Percentiles rank a stretch among this genome's conserved stretches.
Conservation (phyloP, 305 asterid genomes). For the Fraxinus albicans region DNA sequence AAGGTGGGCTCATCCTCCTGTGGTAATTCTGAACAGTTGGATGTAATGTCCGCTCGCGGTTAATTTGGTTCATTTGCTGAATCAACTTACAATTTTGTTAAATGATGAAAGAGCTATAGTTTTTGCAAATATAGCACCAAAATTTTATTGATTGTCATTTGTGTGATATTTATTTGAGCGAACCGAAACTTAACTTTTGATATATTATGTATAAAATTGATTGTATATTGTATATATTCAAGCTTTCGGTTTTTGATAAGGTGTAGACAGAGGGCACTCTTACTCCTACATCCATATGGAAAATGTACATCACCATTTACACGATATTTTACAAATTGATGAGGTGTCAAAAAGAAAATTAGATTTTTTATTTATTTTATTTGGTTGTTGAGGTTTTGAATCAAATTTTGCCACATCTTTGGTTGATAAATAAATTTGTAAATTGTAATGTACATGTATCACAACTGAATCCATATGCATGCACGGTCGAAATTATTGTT, state of each 20-base stretch:
- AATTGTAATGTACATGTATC: no score
- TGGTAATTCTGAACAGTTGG: constrained; percentile 42
- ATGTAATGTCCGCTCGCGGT: constrained; percentile 84
- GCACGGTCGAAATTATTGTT: background rate
- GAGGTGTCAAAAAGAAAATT: no score
- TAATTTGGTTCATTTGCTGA: constrained; percentile 24
- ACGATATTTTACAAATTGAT: no score
- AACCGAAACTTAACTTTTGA: background rate
- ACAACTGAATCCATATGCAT: no score
- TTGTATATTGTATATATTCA: background rate
- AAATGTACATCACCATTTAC: no score
- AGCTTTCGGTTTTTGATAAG: background rate
- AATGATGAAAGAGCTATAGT: constrained; percentile 10
- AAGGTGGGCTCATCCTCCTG: constrained; percentile 35
- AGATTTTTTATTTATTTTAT: no score
- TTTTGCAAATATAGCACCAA: background rate
- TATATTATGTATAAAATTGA: background rate
- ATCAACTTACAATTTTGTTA: constrained; percentile 22
- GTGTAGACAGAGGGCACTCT: no score
- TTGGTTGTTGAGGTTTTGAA: no score
- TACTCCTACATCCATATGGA: no score
- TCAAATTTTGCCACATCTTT: no score
- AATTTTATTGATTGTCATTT: background rate
- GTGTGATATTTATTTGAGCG: background rate
- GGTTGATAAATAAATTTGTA: no score